Conservation (phyloP, 2,329 filamentous ascomycete genomes). For the Trichoderma koningii region DNA sequence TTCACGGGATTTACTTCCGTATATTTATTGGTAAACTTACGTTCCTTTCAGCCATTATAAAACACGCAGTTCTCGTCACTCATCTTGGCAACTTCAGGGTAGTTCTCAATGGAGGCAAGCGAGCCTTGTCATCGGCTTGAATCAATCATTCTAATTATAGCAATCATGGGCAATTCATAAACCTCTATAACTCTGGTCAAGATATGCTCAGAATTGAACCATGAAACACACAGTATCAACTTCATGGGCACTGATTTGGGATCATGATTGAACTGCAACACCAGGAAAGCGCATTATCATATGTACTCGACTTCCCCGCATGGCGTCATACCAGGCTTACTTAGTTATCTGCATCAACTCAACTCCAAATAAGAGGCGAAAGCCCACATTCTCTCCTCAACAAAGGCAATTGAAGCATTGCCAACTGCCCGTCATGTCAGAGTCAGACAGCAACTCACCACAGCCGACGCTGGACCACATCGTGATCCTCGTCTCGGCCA, state of each 20-base stretch:
- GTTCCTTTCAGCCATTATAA: too few relatives aligned
- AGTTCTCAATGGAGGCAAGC: too few relatives aligned
- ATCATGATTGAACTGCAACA: neutral
- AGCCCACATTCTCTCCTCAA: neutral
- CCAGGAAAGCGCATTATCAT: neutral
- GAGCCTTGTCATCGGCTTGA: too few relatives aligned
- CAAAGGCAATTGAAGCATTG: neutral
- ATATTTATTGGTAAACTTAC: too few relatives aligned
- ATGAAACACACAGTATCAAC: neutral
- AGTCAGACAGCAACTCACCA: neutral
- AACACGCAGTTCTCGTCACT: too few relatives aligned
- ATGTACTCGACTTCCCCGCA: constrained; percentile 11
- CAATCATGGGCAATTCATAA: too few relatives aligned
- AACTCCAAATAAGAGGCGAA: neutral
- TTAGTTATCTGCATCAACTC: constrained; percentile 7
- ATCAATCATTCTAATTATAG: too few relatives aligned
- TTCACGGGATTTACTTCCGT: too few relatives aligned
- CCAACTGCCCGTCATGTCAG: neutral
- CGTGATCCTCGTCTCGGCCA: constrained; percentile 59
- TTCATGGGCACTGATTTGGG: neutral
- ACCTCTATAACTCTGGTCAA: neutral
- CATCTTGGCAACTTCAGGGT: too few relatives aligned
- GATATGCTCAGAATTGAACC: neutral
- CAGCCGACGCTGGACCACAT: constrained; percentile 60
- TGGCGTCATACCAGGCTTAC: constrained; percentile 19